Conservation (phyloP, 2,329 filamentous ascomycete species). For the Paecilomyces fulvus region DNA sequence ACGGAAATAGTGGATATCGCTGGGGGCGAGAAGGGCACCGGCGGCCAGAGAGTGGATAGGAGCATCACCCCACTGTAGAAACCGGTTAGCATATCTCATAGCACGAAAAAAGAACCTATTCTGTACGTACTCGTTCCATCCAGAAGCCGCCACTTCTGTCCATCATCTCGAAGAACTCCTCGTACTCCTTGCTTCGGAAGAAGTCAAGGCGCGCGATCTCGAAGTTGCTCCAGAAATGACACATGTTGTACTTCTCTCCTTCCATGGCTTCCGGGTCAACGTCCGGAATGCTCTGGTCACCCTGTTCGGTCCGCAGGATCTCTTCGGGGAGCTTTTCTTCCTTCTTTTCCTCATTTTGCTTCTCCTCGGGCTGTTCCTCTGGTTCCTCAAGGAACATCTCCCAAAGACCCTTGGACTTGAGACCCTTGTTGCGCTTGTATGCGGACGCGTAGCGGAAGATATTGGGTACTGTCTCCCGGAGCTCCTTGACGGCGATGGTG, state of each 20-base stretch:
- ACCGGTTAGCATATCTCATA: constrained; percentile 27
- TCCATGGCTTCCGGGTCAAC: constrained; percentile 93
- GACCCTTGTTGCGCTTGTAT: constrained; percentile 86
- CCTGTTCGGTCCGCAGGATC: constrained; percentile 67
- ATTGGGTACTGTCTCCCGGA: constrained; percentile 95
- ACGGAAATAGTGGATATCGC: constrained; percentile 96
- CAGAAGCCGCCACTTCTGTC: constrained; percentile 96
- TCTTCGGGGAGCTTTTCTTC: constrained; percentile 70
- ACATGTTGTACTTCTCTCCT: constrained; percentile 98
- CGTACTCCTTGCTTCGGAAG: constrained; percentile 95
- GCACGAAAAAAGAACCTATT: not conserved
- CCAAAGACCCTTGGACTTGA: constrained; percentile 89
- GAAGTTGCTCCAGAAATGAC: constrained; percentile 99
- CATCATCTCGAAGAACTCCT: constrained; percentile 99
- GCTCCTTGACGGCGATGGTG: constrained; percentile 96
- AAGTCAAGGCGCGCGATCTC: constrained; percentile 92
- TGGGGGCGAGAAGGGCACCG: constrained; percentile 69
- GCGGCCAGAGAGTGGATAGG: constrained; percentile 96
- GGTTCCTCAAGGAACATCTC: constrained; percentile 91
- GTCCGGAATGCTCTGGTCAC: constrained; percentile 61
- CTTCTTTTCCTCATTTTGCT: constrained; percentile 54
- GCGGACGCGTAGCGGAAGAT: constrained; percentile 98
- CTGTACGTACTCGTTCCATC: constrained; percentile 81
- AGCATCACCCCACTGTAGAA: constrained; percentile 86
- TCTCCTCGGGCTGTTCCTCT: constrained; percentile 34